Evolutionary conservation across 805 yeast genomes (phyloP), one percentile per base, ranked within the genome.

Genomic region (Torulaspora indica): DNA sequence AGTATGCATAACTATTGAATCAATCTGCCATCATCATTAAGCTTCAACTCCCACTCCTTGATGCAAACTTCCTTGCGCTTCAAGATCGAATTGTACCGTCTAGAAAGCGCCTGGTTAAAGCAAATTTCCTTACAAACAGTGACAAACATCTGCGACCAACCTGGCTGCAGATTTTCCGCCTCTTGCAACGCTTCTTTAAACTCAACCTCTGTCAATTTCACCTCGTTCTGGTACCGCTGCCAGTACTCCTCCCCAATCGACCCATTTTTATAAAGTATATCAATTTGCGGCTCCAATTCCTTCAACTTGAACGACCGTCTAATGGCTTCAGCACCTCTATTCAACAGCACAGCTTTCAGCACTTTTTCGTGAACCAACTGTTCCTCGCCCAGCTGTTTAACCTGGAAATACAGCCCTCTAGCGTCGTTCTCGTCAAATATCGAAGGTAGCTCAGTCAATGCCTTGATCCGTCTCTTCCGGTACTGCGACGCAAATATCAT

Each of bases 191-290:
- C 72, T 47, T 82, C 90, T 63, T 80, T 77, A 52, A 93, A 69
- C 65, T 93, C 98, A 22, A 83, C 61, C 56, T 89, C 95, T 55
- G 85, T 84, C 49, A 89, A 63, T 65, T 87, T 86, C 46, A 76
- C 77, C 52, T 87, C 89, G 39, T 87, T 76, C 53, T 79, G 81
- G 64, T 77, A 89, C 55, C 93, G 81, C 63, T 85, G 83, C 75
- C 78, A 84, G 28, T 86, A 71, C 42, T 85, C 95, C 57, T 93
- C 98, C 27, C 97, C 97, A 49, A 93, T 81, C 13, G 89, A 79
- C 0, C 98, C 98, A 42, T 78, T 79, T 60, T 90, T 91, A 63
- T 89, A 90, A 48, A 93, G 71, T 43, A 76, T 72, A 40, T 76
- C 78, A 57, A 88, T 76, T 45, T 74, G 78, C 5, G 82, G 81